Evolutionary conservation across 2,329 filamentous ascomycete genomes (phyloP), one percentile per base, ranked within the genome.

Genomic region (Macrophomina pseudophaseolina): DNA sequence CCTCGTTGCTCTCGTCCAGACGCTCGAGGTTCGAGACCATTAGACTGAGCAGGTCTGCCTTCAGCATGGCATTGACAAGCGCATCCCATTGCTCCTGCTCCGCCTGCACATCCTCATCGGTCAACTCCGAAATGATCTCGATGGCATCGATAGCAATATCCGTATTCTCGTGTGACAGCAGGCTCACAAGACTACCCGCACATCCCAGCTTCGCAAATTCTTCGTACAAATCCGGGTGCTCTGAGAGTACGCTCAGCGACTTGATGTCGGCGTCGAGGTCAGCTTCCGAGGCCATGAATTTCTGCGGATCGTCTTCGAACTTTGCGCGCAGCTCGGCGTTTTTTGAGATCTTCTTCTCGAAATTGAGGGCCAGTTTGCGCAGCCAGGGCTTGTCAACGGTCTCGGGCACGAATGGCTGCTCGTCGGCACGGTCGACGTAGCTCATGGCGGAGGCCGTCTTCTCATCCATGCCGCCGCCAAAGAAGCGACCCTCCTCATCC

Each of bases 401-500:
- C 72, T 96, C 93, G 0, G 88, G 85, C 69, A 82, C 79, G 72
- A 80, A 81, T 35, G 77, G 75, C 32, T 64, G n/a, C 48, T 64
- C 60, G 60, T 53, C 49, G 48, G 60, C 60, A 28, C 49, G 60
- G 35, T 64, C 60, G 48, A 64, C 60, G 48, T 53, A 64, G 60
- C 32, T 64, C 60, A 64, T 64, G 38, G 65, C 65, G 8, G 48
- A 53, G n/a, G 56, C 56, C 18, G 96, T 93, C 71, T 92, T 86
- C 67, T 89, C 86, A 32, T 90, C 92, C 72, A 99, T 90, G 40
- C 95, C 95, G 64, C 93, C 92, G 51, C 94, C 95, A 73, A 97
- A 99, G 82, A 99, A 99, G 11, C 95, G 90, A 0, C 94, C 95
- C 70, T 97, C 95, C 64, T 97, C 93, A 72, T 97, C 94, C 71